Conservation (phyloP, 192 early-diverging fungal species). For the Podila clonocystis region DNA sequence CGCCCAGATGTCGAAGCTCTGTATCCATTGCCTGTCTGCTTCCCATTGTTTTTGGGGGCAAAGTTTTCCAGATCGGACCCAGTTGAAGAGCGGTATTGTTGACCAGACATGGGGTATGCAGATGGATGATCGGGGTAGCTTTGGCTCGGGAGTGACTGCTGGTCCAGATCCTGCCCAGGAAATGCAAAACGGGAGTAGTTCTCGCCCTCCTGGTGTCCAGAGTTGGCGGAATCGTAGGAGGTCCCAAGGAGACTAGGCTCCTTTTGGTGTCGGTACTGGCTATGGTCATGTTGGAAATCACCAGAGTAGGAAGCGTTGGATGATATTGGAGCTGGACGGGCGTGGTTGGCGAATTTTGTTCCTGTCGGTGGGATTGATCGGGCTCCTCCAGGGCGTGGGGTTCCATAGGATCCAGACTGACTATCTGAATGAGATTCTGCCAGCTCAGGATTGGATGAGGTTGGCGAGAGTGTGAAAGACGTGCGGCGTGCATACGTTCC, state of each 20-base stretch:
- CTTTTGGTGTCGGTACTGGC: background rate
- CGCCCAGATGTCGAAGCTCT: background rate
- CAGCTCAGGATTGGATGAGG: slow-evolving; percentile 43
- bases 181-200: slow-evolving; percentile 21
- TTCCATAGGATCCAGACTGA: slow-evolving; percentile 41
- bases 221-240: slow-evolving; percentile 34
- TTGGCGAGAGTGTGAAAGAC: slow-evolving; percentile 44
- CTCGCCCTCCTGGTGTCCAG: slow-evolving; percentile 22
- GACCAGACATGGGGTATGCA: background rate
- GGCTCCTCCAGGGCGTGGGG: slow-evolving; percentile 11
- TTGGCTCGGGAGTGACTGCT: slow-evolving; percentile 17
- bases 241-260: slow-evolving; percentile 33
- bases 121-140: slow-evolving; percentile 11
- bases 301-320: slow-evolving; percentile 33
- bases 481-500: slow-evolving; percentile 27
- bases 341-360: slow-evolving; percentile 12
- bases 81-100: background rate
- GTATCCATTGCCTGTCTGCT: background rate
- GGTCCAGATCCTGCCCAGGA: slow-evolving; percentile 18
- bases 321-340: slow-evolving; percentile 7
- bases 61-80: background rate
- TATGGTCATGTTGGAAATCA: slow-evolving; percentile 14
- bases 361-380: background rate
- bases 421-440: slow-evolving; percentile 44
- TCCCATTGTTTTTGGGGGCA: slow-evolving; percentile 10